Evolutionary conservation across 1,139 yeast species (phyloP), one percentile per base, ranked within the genome.

Genomic region (Scheffersomyces quercinus): DNA sequence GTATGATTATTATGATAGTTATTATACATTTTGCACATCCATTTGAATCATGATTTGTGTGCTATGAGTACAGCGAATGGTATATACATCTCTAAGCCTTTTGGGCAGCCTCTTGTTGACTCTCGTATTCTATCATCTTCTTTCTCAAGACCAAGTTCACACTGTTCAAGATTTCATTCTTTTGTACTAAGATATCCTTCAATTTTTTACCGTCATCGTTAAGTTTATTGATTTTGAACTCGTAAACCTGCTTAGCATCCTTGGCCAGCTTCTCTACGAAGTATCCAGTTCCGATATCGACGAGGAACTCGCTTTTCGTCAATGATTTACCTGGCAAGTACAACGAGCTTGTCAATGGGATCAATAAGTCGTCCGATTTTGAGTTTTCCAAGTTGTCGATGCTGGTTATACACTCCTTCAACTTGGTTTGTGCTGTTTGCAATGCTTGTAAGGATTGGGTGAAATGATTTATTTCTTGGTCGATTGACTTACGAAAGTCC

Each of bases 241-340:
- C 80, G 63, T 89, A 93, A 56, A 90, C 95, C 44, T 67, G 67
- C 52, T 80, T 72, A 3, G 97, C 88, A 38, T 88, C 91, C 5
- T 68, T 70, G 0, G 82, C 79, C 45, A 67, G 67, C 67, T 93
- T 95, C 56, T 89, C 97, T 28, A 90, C 95, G 60, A 80, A 93
- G 64, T 93, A 93, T 2, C 98, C 98, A 0, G 99, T 93, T 29
- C 99, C 99, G 35, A 93, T 85, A 60, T 93, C 99, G 13, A 95
- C 97, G 66, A 93, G 75, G 56, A 85, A 93, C 45, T 77, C 82
- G 49, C 84, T 79, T 37, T 78, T 78, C 49, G 84, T 79, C 39
- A 75, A 74, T 44, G 80, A 75, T 47, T 73, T 78, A 2, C 99
- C 99, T 1, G 97, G 96, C 26, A 93, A 86, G 56, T 95, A 93